Base-by-base conservation (phyloP, 352 stramenopile genomes). In the Pythium periplocum region DNA sequence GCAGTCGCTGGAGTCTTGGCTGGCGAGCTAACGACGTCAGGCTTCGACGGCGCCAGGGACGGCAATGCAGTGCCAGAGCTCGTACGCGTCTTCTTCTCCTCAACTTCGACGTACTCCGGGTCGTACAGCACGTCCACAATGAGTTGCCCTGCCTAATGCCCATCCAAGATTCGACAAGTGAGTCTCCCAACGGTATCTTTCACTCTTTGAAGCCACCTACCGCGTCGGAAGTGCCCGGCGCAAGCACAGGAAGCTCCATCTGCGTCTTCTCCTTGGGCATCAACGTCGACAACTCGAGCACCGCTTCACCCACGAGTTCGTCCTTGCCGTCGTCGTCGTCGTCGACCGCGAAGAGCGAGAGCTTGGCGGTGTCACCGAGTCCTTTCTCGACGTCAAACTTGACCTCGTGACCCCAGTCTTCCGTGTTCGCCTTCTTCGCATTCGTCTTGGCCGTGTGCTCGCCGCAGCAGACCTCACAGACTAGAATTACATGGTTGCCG, bases 321-420 rank as follows among this genome's bases (percentile, higher is more conserved):
- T 42, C 7, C 54, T 87, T 74, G 1, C 78, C 78, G 56, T 90
- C 76, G 55, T 93, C 83, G 57, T 90, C 90, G 74, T 79, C 91
- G 48, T 80, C 80, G 55, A 93, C 90, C 32, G 78, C 75, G 54
- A 88, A 66, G 26, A 89, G 66, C 9, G 71, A 66, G 63, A 64
- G 75, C 45, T 72, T 31, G 9, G 17, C 43, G 43, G 6, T 31
- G 8, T 11, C 9, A 1, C 10, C 43, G 9, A 42, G 38, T 42
- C 7, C 7, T 12, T 8, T 12, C 7, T 42, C 38, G 38, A 8
- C 38, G 12, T 12, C 38, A 42, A 42, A 42, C 7, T 42, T 8
- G 7, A 42, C 38, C 38, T 42, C 38, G 38, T 42, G 38, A 8
- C 38, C 38, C 38, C 38, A 42, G 38, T 8, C 38, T 12, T 12